phyloP scores from a whole-genome alignment of 1,284 basidiomycete genomes.

The Rhodotorula glutinis region DNA sequence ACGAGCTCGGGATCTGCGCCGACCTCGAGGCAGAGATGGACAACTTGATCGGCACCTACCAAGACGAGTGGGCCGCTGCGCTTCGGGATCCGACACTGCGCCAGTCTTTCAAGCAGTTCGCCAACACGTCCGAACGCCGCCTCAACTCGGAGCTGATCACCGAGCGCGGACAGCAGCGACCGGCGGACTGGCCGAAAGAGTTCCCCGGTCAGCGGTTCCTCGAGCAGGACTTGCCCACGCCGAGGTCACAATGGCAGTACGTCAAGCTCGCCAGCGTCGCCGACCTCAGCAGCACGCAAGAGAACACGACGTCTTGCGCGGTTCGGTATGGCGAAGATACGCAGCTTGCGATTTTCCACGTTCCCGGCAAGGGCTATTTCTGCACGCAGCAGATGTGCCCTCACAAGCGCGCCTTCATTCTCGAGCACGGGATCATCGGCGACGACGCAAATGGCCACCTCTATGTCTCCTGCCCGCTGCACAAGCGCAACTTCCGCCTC shows the following conservation, averaged over 20 bases:
- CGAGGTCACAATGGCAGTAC: constrained; percentile 63
- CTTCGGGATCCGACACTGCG: constrained; percentile 59
- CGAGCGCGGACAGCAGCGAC: constrained; percentile 64
- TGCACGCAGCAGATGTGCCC: constrained; percentile 66
- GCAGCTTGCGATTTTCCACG: constrained; percentile 65
- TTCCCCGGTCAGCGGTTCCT: constrained; percentile 43
- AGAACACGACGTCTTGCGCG: constrained; percentile 50
- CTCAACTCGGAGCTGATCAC: constrained; percentile 58
- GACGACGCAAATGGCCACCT: constrained; percentile 45
- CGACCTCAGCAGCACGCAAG: constrained; percentile 58
- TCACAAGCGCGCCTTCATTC: constrained; percentile 66
- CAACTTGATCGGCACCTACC: constrained; percentile 57
- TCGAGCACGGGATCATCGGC: constrained; percentile 61
- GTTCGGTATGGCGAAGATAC: constrained; percentile 65
- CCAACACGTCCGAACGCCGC: constrained; percentile 61
- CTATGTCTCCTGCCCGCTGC: constrained; percentile 30
- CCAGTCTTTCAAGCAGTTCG: constrained; percentile 64
- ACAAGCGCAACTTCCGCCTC: constrained; percentile 66
- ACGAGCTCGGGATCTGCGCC: constrained; percentile 69
- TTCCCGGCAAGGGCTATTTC: constrained; percentile 60
- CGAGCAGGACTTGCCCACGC: constrained; percentile 43
- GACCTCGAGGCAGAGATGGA: constrained; percentile 71
- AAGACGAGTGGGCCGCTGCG: constrained; percentile 67
- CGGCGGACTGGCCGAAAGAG: constrained; percentile 67
- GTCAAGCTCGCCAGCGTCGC: constrained; percentile 55